phyloP scores from a whole-genome alignment of 192 early-diverging fungal genomes.

The Umbelopsis ramanniana region DNA sequence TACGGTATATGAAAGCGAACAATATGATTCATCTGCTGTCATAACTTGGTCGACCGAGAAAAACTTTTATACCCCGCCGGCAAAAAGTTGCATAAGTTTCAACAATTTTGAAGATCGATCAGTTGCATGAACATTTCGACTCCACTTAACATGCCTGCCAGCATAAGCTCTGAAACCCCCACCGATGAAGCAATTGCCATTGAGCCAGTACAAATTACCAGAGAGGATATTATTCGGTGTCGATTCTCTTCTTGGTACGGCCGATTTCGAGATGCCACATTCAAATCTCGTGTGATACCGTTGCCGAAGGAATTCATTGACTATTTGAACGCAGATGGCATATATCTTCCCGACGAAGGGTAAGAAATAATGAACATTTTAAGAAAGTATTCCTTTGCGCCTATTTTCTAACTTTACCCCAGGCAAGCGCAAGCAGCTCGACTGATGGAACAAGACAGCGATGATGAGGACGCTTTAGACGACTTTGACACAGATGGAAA shows the following conservation, averaged over 20 bases:
- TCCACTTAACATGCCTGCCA: neutral
- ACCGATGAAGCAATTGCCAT: neutral
- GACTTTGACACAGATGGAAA: slow-evolving; percentile 37
- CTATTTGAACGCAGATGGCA: slow-evolving; percentile 85
- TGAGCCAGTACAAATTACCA: slow-evolving; percentile 49
- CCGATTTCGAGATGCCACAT: slow-evolving; percentile 60
- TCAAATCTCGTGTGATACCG: slow-evolving; percentile 77
- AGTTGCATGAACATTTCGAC: neutral
- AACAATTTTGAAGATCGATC: neutral
- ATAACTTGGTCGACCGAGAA: neutral
- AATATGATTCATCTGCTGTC: neutral
- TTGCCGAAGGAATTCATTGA: slow-evolving; percentile 79
- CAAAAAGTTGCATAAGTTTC: neutral
- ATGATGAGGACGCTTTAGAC: slow-evolving; percentile 33
- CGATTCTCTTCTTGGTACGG: slow-evolving; percentile 83
- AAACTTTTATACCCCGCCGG: neutral
- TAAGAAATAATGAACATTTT: slow-evolving; percentile 31
- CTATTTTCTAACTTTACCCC: neutral
- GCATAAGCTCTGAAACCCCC: neutral
- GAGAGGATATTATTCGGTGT: slow-evolving; percentile 70
- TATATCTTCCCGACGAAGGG: slow-evolving; percentile 79
- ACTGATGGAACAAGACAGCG: slow-evolving; percentile 37
- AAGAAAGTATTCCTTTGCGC: neutral
- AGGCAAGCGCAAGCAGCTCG: slow-evolving; percentile 39
- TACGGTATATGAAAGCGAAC: no score